phyloP scores from a whole-genome alignment of 2,329 filamentous ascomycete genomes.

The Aspergillus thermomutatus region DNA sequence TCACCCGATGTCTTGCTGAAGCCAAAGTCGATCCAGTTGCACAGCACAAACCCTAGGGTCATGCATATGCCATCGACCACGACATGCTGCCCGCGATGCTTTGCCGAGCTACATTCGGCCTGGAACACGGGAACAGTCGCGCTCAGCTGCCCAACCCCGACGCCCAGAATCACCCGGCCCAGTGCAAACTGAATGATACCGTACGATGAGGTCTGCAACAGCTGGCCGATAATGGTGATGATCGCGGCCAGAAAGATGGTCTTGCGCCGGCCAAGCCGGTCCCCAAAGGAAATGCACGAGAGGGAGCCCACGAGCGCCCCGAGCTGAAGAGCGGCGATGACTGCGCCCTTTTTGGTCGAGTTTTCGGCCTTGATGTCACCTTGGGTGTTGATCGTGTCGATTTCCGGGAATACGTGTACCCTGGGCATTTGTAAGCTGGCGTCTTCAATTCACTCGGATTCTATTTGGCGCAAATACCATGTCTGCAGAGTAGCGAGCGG shows the following conservation, averaged over 20 bases:
- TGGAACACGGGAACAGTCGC: slow-evolving; percentile 48
- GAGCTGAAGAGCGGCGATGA: slow-evolving; percentile 36
- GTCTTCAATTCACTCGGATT: too few species aligned
- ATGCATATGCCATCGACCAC: slow-evolving; percentile 41
- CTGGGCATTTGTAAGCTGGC: too few species aligned
- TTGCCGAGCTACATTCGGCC: slow-evolving; percentile 15
- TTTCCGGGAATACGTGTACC: slow-evolving; percentile 43
- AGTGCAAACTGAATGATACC: slow-evolving; percentile 46
- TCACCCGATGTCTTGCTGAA: slow-evolving; percentile 27
- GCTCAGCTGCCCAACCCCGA: slow-evolving; percentile 43
- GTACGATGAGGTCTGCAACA: slow-evolving; percentile 45
- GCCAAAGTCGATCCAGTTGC: slow-evolving; percentile 47
- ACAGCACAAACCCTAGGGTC: slow-evolving; percentile 40
- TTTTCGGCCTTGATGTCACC: slow-evolving; percentile 44
- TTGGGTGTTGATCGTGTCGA: slow-evolving; percentile 46
- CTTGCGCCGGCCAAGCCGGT: slow-evolving; percentile 44
- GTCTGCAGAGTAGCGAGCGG: slow-evolving; percentile 39
- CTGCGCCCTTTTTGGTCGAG: slow-evolving; percentile 39
- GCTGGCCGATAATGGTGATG: slow-evolving; percentile 42
- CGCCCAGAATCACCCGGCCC: slow-evolving; percentile 44
- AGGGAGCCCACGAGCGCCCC: slow-evolving; percentile 48
- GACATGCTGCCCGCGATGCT: slow-evolving; percentile 20
- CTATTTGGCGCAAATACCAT: slow-evolving; percentile 2
- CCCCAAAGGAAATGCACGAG: slow-evolving; percentile 45
- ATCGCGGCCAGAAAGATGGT: slow-evolving; percentile 43